Base-by-base conservation (phyloP, 495 filamentous ascomycete genomes). In the Neurospora terricola region DNA sequence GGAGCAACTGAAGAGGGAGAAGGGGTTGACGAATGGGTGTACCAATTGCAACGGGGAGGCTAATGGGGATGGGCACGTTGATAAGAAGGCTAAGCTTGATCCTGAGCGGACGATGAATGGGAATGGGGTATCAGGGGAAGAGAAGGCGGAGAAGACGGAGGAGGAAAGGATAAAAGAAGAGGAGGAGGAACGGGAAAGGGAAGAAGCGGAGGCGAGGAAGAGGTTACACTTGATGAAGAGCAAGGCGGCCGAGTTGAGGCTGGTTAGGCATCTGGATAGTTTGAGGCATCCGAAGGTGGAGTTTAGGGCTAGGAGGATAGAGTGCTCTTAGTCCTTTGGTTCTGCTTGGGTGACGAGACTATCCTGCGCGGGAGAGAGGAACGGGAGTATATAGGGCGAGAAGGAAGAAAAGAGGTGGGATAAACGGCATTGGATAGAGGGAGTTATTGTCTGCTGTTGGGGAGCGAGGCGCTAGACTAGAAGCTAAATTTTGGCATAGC, bases 181-280 rank as follows among this genome's bases (percentile, higher is more conserved):
- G 54, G 72, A 70, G 69, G 84, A 91, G 40, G 42, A 84, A 27
- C 11, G 1, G 5, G 11, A 62, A 84, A 74, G 81, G 9, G 62
- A 69, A 7, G 71, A 72, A 11, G 79, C 69, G 39, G 81, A 84
- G 69, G 84, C 90, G 42, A 84, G 88, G 81, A 91, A 90, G 83
- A 88, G 82, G 76, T 78, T 88, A 75, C 87, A 92, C 78, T 78
- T 96, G 78, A 82, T 91, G 39, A 83, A 83, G 77, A 94, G 88
- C 70, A 92, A 91, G 80, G 93, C 94, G 27, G 89, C 91, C 0
- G 94, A 97, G 83, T 87, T 97, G 72, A 87, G 89, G 78, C 83
- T 97, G 39, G 90, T 94, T 59, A 87, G 92, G 77, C 91, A 94
- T 80, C 80, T 91, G 74, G 83, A 83, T 69, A 87, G 88, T 73